Evolutionary conservation across 2,329 filamentous ascomycete genomes (phyloP).

Genomic region (Cadophora sp.): DNA sequence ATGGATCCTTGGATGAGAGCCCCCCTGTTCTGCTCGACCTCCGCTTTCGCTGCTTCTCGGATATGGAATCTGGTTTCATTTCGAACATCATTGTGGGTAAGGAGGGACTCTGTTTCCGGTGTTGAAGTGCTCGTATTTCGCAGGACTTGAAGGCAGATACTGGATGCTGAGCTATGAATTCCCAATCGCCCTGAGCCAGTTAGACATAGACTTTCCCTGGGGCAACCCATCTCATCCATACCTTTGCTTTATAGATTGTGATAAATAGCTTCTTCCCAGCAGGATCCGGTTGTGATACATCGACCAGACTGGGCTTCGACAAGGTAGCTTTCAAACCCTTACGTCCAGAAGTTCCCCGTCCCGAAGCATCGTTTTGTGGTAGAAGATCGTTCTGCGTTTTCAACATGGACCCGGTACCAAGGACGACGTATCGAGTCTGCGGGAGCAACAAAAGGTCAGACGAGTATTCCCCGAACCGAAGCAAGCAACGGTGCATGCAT

Average conservation of each 20-base stretch:
- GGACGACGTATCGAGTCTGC: slow-evolving; percentile 65
- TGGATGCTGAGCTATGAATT: slow-evolving; percentile 43
- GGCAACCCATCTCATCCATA: slow-evolving; percentile 28
- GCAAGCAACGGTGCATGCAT: background rate
- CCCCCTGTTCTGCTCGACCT: slow-evolving; percentile 68
- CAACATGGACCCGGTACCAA: slow-evolving; percentile 55
- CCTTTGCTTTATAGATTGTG: slow-evolving; percentile 47
- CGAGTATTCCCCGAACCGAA: background rate
- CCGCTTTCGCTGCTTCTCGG: slow-evolving; percentile 68
- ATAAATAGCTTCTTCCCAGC: slow-evolving; percentile 40
- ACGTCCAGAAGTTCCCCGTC: slow-evolving; percentile 26
- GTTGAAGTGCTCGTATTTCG: slow-evolving; percentile 60
- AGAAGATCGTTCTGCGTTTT: slow-evolving; percentile 56
- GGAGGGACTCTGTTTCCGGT: slow-evolving; percentile 66
- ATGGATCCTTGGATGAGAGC: slow-evolving; percentile 48
- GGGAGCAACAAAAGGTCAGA: slow-evolving; percentile 24
- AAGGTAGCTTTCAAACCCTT: slow-evolving; percentile 38
- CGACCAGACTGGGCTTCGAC: slow-evolving; percentile 42
- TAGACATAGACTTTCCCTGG: background rate
- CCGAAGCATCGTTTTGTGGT: slow-evolving; percentile 23
- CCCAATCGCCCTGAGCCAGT: slow-evolving; percentile 45
- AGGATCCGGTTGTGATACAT: slow-evolving; percentile 30
- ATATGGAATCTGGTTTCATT: slow-evolving; percentile 56
- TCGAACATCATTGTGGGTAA: slow-evolving; percentile 65
- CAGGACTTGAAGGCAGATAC: slow-evolving; percentile 44